Conservation (phyloP, 176 grass and related monocot species). For the Eleusine coracana region DNA sequence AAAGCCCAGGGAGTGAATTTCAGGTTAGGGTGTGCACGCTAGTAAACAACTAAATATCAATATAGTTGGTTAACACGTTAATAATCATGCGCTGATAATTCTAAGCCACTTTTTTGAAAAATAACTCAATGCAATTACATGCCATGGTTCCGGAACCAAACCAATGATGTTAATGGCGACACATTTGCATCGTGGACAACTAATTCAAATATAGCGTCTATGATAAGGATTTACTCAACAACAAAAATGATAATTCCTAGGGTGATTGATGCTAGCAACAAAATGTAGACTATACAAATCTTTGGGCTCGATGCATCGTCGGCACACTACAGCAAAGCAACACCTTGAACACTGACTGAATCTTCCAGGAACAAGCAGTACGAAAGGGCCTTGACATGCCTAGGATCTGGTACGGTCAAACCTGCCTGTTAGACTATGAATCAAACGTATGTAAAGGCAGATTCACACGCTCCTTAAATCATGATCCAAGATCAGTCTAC, state of each 20-base stretch:
- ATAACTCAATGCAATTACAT: not conserved
- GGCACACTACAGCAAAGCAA: not conserved
- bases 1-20: no score
- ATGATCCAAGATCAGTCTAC: not conserved
- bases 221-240: not conserved
- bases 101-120: not conserved
- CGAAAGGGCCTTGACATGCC: not conserved
- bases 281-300: constrained; percentile 34
- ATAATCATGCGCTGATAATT: no score
- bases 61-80: no score
- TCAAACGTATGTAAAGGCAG: not conserved
- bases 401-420: not conserved
- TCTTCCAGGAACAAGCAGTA: not conserved
- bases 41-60: no score
- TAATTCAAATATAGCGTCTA: not conserved
- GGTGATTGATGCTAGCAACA: not conserved
- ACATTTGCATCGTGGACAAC: not conserved
- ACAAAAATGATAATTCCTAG: not conserved
- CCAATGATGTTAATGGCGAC: not conserved
- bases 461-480: not conserved
- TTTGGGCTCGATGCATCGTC: not conserved
- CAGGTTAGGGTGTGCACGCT: no score
- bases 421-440: not conserved
- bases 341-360: not conserved
- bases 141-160: not conserved